A percentile compares a stretch with the other conserved stretches of the same genome.
Conservation (phyloP, 192 early-diverging fungal genomes). For the Entomortierella chlamydospora region DNA sequence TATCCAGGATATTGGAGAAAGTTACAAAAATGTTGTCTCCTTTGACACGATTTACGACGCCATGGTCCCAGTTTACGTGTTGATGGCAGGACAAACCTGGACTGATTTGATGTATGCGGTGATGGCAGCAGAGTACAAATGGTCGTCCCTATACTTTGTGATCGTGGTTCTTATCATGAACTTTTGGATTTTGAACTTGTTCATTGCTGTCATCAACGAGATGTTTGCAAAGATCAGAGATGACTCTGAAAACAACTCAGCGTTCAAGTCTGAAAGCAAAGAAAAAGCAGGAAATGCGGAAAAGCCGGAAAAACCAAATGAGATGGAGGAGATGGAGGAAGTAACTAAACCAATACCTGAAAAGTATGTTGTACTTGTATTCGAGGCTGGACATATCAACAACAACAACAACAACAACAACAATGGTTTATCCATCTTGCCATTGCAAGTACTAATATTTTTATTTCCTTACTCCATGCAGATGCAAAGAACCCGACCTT, state of each 20-base stretch:
- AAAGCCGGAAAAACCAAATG: too few species aligned
- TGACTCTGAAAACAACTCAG: conserved; percentile 65
- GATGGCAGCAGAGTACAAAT: conserved; percentile 67
- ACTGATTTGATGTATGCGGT: conserved; percentile 70
- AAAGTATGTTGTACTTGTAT: too few species aligned
- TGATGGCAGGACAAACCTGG: conserved; percentile 71
- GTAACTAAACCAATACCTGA: too few species aligned
- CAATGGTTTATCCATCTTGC: too few species aligned
- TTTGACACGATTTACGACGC: conserved; percentile 68
- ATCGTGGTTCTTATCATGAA: conserved; percentile 69
- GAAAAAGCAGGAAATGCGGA: conserved; percentile 2
- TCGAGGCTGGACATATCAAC: too few species aligned
- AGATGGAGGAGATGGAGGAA: too few species aligned
- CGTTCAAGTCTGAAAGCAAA: conserved; percentile 64
- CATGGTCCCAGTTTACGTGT: conserved; percentile 66
- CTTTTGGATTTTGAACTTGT: conserved; percentile 73
- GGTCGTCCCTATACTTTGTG: conserved; percentile 67
- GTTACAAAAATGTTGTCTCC: conserved; percentile 53
- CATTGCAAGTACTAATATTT: too few species aligned
- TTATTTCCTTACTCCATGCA: neutral
- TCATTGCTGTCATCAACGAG: conserved; percentile 73
- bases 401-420: too few species aligned
- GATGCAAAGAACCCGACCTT: conserved; percentile 27
- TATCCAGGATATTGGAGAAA: conserved; percentile 33
- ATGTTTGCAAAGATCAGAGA: conserved; percentile 77